A percentile compares a stretch with the other conserved stretches of the same genome.
Conservation (phyloP, 192 early-diverging fungal genomes). For the Powellomyces hirtus region DNA sequence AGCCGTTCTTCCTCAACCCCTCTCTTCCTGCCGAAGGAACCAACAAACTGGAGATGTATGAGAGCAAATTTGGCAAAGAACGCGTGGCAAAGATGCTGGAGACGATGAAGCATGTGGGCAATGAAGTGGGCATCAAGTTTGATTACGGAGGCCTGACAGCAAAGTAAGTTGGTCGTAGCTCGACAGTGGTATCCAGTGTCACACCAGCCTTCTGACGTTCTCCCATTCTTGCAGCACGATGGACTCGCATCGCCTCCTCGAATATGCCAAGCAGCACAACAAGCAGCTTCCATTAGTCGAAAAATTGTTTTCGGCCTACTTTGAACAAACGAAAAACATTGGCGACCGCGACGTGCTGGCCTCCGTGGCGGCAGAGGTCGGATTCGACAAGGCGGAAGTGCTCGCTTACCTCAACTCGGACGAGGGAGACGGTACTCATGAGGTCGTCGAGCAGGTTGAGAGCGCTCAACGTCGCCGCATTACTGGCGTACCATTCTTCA, state of each 20-base stretch:
- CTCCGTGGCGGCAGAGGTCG: conserved; percentile 55
- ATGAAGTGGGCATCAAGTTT: conserved; percentile 66
- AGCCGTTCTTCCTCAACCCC: conserved; percentile 55
- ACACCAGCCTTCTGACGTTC: not conserved
- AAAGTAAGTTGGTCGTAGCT: conserved; percentile 20
- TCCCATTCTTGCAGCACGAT: conserved; percentile 9
- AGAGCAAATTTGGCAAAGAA: conserved; percentile 63
- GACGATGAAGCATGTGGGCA: conserved; percentile 53
- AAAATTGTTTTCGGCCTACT: conserved; percentile 65
- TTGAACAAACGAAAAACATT: conserved; percentile 70
- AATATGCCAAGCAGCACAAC: conserved; percentile 27
- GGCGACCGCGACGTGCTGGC: conserved; percentile 59
- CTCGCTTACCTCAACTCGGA: conserved; percentile 53
- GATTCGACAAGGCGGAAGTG: conserved; percentile 52
- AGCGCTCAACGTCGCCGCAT: conserved; percentile 46
- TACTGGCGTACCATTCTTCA: conserved; percentile 71
- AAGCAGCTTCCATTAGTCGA: conserved; percentile 60
- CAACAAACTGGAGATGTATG: conserved; percentile 54
- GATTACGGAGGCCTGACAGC: conserved; percentile 60
- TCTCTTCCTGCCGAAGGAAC: conserved; percentile 49
- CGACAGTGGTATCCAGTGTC: not conserved
- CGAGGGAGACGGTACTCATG: conserved; percentile 41
- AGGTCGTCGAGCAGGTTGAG: conserved; percentile 47
- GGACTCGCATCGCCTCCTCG: conserved; percentile 18
- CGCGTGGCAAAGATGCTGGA: conserved; percentile 52